A percentile compares a stretch with the other conserved stretches of the same genome.
Evolutionary conservation across 495 filamentous ascomycete genomes (phyloP).

Genomic region (Penicillium odoratum): DNA sequence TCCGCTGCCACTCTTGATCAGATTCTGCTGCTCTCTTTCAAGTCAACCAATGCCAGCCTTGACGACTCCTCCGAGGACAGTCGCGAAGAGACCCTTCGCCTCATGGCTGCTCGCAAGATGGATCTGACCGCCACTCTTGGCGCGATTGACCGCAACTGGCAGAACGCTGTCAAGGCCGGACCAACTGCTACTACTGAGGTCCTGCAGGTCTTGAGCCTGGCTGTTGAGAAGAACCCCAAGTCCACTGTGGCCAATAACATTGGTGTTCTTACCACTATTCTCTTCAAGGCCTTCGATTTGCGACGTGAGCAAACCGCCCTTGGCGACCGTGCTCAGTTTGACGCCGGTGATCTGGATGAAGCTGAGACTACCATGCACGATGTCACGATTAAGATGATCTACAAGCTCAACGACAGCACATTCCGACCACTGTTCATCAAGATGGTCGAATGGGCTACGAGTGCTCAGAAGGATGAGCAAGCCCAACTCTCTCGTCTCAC

Average conservation of each 20-base stretch:
- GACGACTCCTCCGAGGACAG: slow-evolving; percentile 59
- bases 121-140: slow-evolving; percentile 67
- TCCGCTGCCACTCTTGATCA: slow-evolving; percentile 68
- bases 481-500: slow-evolving; percentile 57
- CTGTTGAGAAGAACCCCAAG: slow-evolving; percentile 77
- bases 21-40: slow-evolving; percentile 65
- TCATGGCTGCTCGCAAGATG: slow-evolving; percentile 66
- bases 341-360: slow-evolving; percentile 53
- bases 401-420: slow-evolving; percentile 93
- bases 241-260: slow-evolving; percentile 68
- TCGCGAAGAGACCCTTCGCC: slow-evolving; percentile 64
- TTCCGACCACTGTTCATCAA: slow-evolving; percentile 91
- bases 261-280: slow-evolving; percentile 62
- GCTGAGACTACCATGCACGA: slow-evolving; percentile 67
- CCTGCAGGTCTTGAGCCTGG: slow-evolving; percentile 61
- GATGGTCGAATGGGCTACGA: slow-evolving; percentile 75
- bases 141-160: slow-evolving; percentile 70
- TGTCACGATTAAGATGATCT: slow-evolving; percentile 80
- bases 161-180: slow-evolving; percentile 57
- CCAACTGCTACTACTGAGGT: slow-evolving; percentile 64
- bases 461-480: slow-evolving; percentile 57
- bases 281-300: slow-evolving; percentile 72
- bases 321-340: slow-evolving; percentile 38
- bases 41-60: slow-evolving; percentile 58
- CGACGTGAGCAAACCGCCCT: slow-evolving; percentile 53